phyloP scores from a whole-genome alignment of 495 filamentous ascomycete genomes.

The Glonium stellatum region DNA sequence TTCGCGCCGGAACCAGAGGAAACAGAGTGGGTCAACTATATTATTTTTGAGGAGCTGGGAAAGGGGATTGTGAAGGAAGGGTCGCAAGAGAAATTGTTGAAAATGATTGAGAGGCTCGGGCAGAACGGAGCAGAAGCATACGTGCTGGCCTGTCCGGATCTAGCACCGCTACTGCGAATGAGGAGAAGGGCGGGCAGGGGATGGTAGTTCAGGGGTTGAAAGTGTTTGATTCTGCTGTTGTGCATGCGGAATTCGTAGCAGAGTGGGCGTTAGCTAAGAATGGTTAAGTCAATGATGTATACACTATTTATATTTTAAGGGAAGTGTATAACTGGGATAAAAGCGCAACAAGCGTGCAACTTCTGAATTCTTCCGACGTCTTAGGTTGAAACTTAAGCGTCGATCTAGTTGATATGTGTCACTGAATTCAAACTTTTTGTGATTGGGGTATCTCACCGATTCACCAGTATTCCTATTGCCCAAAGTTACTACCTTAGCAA shows the following conservation, averaged over 20 bases:
- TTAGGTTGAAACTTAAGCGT: too few relatives aligned
- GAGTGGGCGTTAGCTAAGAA: not conserved
- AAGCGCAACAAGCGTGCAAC: not conserved
- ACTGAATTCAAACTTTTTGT: too few relatives aligned
- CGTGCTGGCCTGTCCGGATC: not conserved
- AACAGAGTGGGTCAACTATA: not conserved
- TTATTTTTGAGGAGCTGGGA: not conserved
- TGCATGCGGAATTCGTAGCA: not conserved
- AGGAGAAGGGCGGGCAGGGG: not conserved
- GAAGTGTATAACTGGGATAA: too few relatives aligned
- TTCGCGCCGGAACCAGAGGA: not conserved
- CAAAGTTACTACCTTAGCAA: slow-evolving; percentile 14
- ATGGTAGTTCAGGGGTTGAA: not conserved
- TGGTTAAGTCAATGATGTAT: too few relatives aligned
- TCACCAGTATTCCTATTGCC: too few relatives aligned
- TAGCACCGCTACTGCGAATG: not conserved
- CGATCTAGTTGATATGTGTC: too few relatives aligned
- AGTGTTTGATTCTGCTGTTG: not conserved
- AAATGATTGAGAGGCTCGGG: not conserved
- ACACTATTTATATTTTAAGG: too few relatives aligned
- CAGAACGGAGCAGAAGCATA: not conserved
- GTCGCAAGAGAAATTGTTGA: not conserved
- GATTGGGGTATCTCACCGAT: too few relatives aligned
- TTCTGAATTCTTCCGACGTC: too few relatives aligned
- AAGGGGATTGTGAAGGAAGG: not conserved